Evolutionary conservation across 306 rosid species (phyloP).

Genomic region (Alnus glutinosa): DNA sequence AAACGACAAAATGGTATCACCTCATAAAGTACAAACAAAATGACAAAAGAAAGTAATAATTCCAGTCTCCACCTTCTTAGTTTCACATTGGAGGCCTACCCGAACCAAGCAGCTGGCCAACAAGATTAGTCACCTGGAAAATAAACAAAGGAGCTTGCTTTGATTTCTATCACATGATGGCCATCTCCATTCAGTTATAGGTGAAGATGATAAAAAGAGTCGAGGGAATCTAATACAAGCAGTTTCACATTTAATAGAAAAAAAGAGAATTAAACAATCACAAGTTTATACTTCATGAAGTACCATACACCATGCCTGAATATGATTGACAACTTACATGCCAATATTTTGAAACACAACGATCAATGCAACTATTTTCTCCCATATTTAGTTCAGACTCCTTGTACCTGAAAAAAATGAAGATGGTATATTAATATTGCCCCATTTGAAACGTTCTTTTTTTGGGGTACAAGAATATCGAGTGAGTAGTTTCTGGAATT

Average conservation of each 20-base stretch:
- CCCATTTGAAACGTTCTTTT: not conserved
- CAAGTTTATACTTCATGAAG: not conserved
- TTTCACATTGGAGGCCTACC: slow-evolving; percentile 70
- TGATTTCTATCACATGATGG: slow-evolving; percentile 12
- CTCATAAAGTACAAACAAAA: slow-evolving; percentile 6
- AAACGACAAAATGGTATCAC: slow-evolving; percentile 11
- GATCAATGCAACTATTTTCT: slow-evolving; percentile 96
- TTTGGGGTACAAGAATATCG: not conserved
- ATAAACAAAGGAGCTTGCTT: not conserved
- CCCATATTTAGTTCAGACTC: slow-evolving; percentile 97
- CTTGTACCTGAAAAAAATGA: slow-evolving; percentile 69
- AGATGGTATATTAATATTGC: not conserved
- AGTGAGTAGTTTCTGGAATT: not conserved
- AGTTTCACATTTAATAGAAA: not conserved
- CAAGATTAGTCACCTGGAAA: slow-evolving; percentile 73
- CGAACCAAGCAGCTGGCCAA: slow-evolving; percentile 83
- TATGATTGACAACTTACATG: slow-evolving; percentile 55
- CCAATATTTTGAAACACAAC: slow-evolving; percentile 98
- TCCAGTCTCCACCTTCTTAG: slow-evolving; percentile 16
- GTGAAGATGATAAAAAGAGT: not conserved
- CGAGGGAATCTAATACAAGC: not conserved
- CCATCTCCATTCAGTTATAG: not conserved
- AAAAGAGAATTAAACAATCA: not conserved
- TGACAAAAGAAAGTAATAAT: slow-evolving; percentile 20
- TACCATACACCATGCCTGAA: not conserved